Conservation (phyloP, 768 basidiomycete genomes). For the Tricholoma flavovirens region DNA sequence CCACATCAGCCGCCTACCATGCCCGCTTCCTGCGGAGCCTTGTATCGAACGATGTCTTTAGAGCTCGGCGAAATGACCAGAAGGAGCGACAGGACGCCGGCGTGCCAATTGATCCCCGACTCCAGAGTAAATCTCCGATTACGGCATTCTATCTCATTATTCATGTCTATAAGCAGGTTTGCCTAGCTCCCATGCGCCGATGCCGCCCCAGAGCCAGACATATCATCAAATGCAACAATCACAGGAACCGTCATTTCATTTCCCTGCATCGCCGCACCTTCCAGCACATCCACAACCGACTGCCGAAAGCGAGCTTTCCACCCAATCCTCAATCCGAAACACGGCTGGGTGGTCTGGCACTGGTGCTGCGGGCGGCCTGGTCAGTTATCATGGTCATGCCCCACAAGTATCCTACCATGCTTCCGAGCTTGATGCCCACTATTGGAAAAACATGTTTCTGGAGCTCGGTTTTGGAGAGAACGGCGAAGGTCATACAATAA, state of each 20-base stretch:
- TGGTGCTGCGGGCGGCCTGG: conserved; percentile 7
- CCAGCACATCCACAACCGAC: conserved; percentile 26
- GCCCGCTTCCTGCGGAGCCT: conserved; percentile 73
- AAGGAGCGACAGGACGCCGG: conserved; percentile 32
- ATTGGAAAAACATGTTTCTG: conserved; percentile 71
- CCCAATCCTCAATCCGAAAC: conserved; percentile 7
- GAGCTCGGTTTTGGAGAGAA: conserved; percentile 65
- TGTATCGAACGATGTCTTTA: conserved; percentile 57
- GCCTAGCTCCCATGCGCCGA: conserved; percentile 17
- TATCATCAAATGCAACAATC: conserved; percentile 31
- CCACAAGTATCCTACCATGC: conserved; percentile 37
- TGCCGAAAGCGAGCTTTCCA: conserved; percentile 15
- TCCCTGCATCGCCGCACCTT: conserved; percentile 35
- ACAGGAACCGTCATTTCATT: conserved; percentile 35
- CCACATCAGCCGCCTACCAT: conserved; percentile 68
- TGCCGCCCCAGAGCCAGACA: conserved; percentile 26
- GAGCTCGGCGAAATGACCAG: conserved; percentile 38
- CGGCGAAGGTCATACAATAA: conserved; percentile 25
- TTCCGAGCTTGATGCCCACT: conserved; percentile 58
- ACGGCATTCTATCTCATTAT: conserved; percentile 1
- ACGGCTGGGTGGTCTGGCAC: not conserved
- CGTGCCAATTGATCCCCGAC: conserved; percentile 49
- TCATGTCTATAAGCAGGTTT: conserved; percentile 17
- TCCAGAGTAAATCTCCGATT: conserved; percentile 39
- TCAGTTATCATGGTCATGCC: conserved; percentile 28